These are phyloP conservation scores for Aspergillus aculeatinus DNA, from an alignment of 2,329 filamentous ascomycete genomes.

Conservation along the genomic window DNA sequence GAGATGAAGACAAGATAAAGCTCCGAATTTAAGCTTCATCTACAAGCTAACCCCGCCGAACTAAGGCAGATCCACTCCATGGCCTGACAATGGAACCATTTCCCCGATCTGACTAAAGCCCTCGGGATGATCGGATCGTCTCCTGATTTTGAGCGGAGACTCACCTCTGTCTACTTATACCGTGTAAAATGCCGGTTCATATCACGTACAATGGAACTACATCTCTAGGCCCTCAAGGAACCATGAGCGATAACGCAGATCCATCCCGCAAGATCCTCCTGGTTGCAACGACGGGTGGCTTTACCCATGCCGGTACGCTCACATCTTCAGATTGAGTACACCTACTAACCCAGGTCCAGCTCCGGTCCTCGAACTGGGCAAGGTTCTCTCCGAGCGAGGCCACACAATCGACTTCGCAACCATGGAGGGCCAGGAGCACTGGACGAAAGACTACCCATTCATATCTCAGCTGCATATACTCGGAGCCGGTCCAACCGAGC, in stretches of 20 bases:
- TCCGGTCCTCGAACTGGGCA: conserved; percentile 39
- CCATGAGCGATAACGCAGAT: not conserved
- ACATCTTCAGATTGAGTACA: not conserved
- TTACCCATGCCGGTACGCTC: conserved; percentile 34
- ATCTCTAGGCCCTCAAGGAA: not conserved
- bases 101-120: no score
- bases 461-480: conserved; percentile 33
- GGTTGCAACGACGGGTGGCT: conserved; percentile 39
- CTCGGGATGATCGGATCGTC: no score
- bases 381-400: conserved; percentile 35
- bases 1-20: not conserved
- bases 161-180: not conserved
- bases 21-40: not conserved
- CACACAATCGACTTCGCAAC: conserved; percentile 44
- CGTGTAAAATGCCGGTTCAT: no score
- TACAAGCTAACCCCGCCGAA: no score
- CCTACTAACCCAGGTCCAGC: conserved; percentile 18
- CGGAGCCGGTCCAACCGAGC: conserved; percentile 29
- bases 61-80: not conserved
- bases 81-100: not conserved
- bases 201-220: no score
- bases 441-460: conserved; percentile 33
- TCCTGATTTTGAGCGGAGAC: not conserved
- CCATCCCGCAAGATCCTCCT: conserved; percentile 32
- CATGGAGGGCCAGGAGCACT: conserved; percentile 37